Evolutionary conservation across 1,139 yeast genomes (phyloP), one percentile per base, ranked within the genome.

Genomic region (Pichia cactophila): DNA sequence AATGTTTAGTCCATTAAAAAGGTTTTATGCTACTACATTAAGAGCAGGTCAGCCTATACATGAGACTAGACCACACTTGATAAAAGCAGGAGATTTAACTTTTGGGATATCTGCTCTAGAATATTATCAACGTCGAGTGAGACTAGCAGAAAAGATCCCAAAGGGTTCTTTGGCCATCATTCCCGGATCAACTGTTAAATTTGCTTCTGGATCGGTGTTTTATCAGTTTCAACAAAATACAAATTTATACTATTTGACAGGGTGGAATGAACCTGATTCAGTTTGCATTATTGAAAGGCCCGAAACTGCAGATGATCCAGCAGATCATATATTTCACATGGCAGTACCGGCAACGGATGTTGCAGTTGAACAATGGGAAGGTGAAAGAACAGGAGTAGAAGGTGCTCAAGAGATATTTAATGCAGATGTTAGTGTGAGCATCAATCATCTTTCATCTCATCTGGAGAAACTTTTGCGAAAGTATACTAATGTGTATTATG

Each of bases 181-280:
- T 4, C 79, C 85, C 2, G 96, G 97, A 0, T 78, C 80, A 59
- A 73, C 76, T 39, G 72, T 83, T 9, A 84, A 87, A 62, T 87
- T 72, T 66, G 87, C 95, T 14, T 82, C 96, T 0, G 96, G 96
- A 1, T 80, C 92, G 12, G 98, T 92, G 1, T 92, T 92, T 60
- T 81, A 89, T 62, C 86, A 84, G 47, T 94, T 94, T 63, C 95
- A 90, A 61, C 99, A 92, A 66, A 85, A 89, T 60, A 94, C 87
- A 50, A 90, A 92, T 64, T 71, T 94, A 36, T 89, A 69, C 65
- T 92, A 92, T 64, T 66, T 92, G 55, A 83, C 95, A 1, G 97
- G 97, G 9, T 90, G 96, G 86, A 74, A 86, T 53, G 98, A 92
- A 63, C 97, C 98, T 2, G 83, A 86, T 55, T 80, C 95, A 0